Evolutionary conservation across 2,329 filamentous ascomycete genomes (phyloP), one percentile per base, ranked within the genome.

Genomic region (Coniosporium tulheliwenetii): DNA sequence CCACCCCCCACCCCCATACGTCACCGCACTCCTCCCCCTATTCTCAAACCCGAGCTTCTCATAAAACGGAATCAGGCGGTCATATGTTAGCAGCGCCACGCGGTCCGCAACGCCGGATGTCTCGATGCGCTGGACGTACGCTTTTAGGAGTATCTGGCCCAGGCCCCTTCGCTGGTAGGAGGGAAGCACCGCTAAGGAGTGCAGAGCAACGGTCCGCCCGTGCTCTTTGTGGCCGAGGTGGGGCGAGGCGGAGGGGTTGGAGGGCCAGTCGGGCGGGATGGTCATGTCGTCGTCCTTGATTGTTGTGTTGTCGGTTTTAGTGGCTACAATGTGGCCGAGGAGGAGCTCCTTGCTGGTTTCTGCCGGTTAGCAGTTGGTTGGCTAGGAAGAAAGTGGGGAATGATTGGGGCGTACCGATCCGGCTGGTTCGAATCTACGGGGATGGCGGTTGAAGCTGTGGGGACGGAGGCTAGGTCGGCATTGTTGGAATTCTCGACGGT

Each of bases 1-100:
- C 85, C 86, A 94, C 13, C 76, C 79, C 30, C 85, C 83, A 32
- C 85, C 85, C 14, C 79, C 81, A 61, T 85, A 86, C 43, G 73
- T 67, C 39, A 75, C 79, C 44, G 73, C 63, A 57, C 85, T 91
- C 39, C 69, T 64, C 0, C 86, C 85, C 29, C 69, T 60, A 49
- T 79, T 74, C 48, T 65, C 65, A 56, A 91, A 94, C 0, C 85
- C 77, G 48, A 85, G 71, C n/a, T 70, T 70, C 55, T 79, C 71
- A 56, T 93, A 95, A 57, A 82, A 94, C 1, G 65, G 64, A 19
- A 89, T 66, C 32, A 89, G 66, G 42, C 79, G 71, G 44, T 85
- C 78, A 54, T 85, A 79, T 40, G 84, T 81, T 50, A 94, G 77
- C 35, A 94, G 65, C 1, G 81, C 78, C 47, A 91, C 71, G 31